Evolutionary conservation across 2,329 filamentous ascomycete species (phyloP).

Genomic region (Ceratocystis huliohia): DNA sequence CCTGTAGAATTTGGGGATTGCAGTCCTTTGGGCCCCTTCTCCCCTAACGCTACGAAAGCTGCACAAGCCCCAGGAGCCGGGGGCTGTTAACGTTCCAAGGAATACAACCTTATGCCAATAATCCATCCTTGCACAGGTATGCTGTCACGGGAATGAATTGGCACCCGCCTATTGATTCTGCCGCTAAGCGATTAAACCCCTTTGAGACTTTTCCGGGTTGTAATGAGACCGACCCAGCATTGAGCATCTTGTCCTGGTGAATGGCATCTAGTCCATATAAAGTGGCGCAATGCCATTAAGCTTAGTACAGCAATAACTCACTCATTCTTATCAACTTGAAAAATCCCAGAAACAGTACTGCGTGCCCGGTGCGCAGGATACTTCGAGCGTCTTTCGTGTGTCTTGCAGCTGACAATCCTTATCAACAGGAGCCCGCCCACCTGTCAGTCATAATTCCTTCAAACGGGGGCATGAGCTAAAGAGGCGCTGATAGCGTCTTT

Average conservation of each 20-base stretch:
- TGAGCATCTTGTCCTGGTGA: no score
- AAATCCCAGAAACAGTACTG: not conserved
- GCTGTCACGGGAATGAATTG: conserved; percentile 5
- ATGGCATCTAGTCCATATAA: no score
- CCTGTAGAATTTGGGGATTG: not conserved
- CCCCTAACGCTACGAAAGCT: no score
- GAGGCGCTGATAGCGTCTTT: not conserved
- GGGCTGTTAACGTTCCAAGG: not conserved
- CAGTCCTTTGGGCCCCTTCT: no score
- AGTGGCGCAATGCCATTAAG: no score
- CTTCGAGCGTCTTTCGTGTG: not conserved
- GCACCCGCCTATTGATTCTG: not conserved
- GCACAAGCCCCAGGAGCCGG: no score
- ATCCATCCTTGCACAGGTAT: not conserved
- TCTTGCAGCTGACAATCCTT: conserved; percentile 4
- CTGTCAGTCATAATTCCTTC: conserved; percentile 2
- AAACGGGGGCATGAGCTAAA: not conserved
- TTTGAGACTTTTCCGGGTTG: not conserved
- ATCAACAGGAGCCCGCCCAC: conserved; percentile 1
- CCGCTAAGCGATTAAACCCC: not conserved
- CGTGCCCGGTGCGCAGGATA: not conserved
- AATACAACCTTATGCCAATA: not conserved
- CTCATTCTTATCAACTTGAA: not conserved
- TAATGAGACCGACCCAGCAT: no score
- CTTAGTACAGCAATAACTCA: no score